phyloP scores from a whole-genome alignment of 371 early-diverging fungal genomes.

The Actinomucor elegans region DNA sequence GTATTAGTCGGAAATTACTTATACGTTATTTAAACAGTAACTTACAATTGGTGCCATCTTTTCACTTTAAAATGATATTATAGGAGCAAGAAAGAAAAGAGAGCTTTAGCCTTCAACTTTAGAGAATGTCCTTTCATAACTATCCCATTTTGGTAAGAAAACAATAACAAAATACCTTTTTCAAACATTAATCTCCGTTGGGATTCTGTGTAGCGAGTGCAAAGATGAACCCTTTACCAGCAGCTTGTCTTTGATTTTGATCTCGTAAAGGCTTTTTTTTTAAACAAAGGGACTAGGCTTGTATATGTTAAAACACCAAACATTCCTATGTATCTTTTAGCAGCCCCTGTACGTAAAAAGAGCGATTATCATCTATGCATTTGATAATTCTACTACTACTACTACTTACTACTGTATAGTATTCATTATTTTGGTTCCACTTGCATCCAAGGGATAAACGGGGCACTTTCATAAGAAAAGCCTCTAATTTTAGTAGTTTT shows the following conservation, averaged over 20 bases:
- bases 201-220: too few species aligned
- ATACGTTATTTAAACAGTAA: not conserved
- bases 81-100: not conserved
- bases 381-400: too few species aligned
- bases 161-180: conserved; percentile 13
- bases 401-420: too few species aligned
- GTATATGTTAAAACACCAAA: too few species aligned
- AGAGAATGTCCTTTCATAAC: too few species aligned
- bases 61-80: not conserved
- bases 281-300: too few species aligned
- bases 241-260: too few species aligned
- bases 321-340: not conserved
- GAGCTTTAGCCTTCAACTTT: conserved; percentile 1
- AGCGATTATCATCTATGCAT: not conserved
- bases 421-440: conserved; percentile 7
- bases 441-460: conserved; percentile 1
- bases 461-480: not conserved
- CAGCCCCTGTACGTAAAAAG: not conserved
- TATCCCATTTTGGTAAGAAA: conserved; percentile 6
- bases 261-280: too few species aligned
- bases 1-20: not conserved
- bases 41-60: conserved; percentile 23
- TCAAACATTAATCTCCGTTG: conserved; percentile 9
- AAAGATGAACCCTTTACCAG: too few species aligned
- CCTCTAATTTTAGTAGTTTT: conserved; percentile 9